Percentiles rank a stretch among this genome's conserved stretches.
These are phyloP conservation scores for Porogramme epimiltina DNA, from an alignment of 1,284 basidiomycete genomes.

Conservation along the genomic window DNA sequence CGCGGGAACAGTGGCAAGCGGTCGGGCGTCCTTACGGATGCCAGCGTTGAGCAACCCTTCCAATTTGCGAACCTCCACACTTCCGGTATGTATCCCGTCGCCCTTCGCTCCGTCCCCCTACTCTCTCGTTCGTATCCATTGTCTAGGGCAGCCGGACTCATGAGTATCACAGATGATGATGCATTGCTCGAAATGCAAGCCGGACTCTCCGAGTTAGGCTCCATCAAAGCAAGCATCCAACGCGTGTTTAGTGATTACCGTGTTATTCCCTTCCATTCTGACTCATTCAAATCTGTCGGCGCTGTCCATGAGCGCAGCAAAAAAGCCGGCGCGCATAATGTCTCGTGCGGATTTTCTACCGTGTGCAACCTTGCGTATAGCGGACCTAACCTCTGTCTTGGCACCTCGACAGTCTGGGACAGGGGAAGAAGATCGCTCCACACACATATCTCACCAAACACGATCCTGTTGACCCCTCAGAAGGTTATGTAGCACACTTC, in stretches of 20 bases:
- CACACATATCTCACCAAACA: not conserved
- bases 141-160: not conserved
- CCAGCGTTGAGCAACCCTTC: not conserved
- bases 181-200: not conserved
- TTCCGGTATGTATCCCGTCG: conserved; percentile 1
- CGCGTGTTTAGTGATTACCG: not conserved
- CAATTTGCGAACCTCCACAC: conserved; percentile 5
- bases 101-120: not conserved
- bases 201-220: conserved; percentile 4
- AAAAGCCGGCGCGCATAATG: conserved; percentile 24
- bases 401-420: not conserved
- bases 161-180: conserved; percentile 7
- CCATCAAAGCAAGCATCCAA: conserved; percentile 1
- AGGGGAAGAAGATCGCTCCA: not conserved
- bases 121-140: not conserved
- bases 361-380: not conserved
- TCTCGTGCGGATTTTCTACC: conserved; percentile 19
- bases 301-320: conserved; percentile 22
- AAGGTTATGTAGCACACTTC: conserved; percentile 1
- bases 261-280: not conserved
- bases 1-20: not conserved
- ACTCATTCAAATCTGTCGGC: conserved; percentile 1
- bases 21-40: no score
- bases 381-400: not conserved
- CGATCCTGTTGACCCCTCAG: conserved; percentile 1